Percentiles rank a stretch among this genome's conserved stretches.
Evolutionary conservation across 2,329 filamentous ascomycete genomes (phyloP).

Genomic region (Tolypocladium pustulatum): DNA sequence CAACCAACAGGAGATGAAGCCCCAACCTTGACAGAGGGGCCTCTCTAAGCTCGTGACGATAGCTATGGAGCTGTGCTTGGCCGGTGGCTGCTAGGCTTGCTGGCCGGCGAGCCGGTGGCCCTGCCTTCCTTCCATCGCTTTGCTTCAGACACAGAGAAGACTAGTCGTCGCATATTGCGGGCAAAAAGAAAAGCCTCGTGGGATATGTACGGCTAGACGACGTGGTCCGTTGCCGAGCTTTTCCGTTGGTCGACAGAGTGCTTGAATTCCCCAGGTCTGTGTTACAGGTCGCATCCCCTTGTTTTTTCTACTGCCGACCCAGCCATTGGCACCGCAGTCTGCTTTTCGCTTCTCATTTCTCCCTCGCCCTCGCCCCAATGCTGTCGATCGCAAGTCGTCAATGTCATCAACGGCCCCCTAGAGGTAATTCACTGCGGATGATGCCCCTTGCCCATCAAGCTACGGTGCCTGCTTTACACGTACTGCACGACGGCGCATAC

Average conservation of each 20-base stretch:
- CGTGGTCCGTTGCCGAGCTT: slow-evolving; percentile 5
- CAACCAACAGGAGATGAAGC: background rate
- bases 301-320: slow-evolving; percentile 4
- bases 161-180: slow-evolving; percentile 8
- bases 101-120: background rate
- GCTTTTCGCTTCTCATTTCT: background rate
- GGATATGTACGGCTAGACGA: background rate
- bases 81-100: background rate
- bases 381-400: background rate
- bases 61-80: background rate
- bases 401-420: background rate
- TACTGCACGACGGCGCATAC: background rate
- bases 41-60: background rate
- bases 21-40: background rate
- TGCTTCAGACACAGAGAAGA: slow-evolving; percentile 6
- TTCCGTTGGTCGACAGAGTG: slow-evolving; percentile 1
- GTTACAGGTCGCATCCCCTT: slow-evolving; percentile 9
- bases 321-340: slow-evolving; percentile 1
- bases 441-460: background rate
- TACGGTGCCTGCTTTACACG: background rate
- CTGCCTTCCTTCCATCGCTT: slow-evolving; percentile 5
- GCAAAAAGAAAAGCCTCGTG: slow-evolving; percentile 10
- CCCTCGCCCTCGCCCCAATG: background rate
- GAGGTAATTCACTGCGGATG: background rate
- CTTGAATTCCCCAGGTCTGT: background rate